Conservation (phyloP, 1,284 basidiomycete genomes). For the Ustilago crameri region DNA sequence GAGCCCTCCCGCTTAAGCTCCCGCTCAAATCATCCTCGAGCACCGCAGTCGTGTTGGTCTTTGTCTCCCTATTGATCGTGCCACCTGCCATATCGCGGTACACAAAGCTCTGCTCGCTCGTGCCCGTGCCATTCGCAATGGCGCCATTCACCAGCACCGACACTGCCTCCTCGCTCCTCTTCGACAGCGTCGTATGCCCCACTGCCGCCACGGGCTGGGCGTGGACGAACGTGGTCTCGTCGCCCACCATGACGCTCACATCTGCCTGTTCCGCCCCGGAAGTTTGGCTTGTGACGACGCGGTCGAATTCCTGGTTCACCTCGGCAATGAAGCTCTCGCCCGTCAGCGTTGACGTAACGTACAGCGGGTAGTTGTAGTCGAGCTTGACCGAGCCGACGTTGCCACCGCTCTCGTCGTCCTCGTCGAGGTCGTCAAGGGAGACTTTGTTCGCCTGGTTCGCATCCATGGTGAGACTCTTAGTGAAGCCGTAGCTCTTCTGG, state of each 20-base stretch:
- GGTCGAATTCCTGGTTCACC: slow-evolving; percentile 25
- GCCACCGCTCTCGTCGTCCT: not conserved
- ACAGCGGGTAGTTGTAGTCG: slow-evolving; percentile 36
- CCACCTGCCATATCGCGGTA: slow-evolving; percentile 30
- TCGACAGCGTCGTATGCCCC: slow-evolving; percentile 13
- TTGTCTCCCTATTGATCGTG: slow-evolving; percentile 25
- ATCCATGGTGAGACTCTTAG: slow-evolving; percentile 15
- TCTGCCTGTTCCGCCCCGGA: not conserved
- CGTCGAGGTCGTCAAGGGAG: slow-evolving; percentile 3
- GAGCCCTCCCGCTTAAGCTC: slow-evolving; percentile 17
- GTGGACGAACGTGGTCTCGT: slow-evolving; percentile 23
- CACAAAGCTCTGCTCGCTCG: slow-evolving; percentile 19
- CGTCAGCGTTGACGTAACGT: slow-evolving; percentile 13
- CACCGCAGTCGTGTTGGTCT: slow-evolving; percentile 25
- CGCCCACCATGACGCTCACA: slow-evolving; percentile 11
- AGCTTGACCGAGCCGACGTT: slow-evolving; percentile 12
- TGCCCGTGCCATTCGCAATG: slow-evolving; percentile 18
- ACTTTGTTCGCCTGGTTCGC: not conserved
- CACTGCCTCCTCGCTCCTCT: slow-evolving; percentile 1
- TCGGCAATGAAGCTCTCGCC: slow-evolving; percentile 10
- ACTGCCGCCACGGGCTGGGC: slow-evolving; percentile 6
- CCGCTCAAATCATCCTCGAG: slow-evolving; percentile 15
- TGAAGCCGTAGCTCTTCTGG: slow-evolving; percentile 21
- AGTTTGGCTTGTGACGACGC: not conserved
- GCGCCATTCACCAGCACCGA: slow-evolving; percentile 19